Conservation (phyloP, 345 rosid genomes). For the Hirschfeldia incana region DNA sequence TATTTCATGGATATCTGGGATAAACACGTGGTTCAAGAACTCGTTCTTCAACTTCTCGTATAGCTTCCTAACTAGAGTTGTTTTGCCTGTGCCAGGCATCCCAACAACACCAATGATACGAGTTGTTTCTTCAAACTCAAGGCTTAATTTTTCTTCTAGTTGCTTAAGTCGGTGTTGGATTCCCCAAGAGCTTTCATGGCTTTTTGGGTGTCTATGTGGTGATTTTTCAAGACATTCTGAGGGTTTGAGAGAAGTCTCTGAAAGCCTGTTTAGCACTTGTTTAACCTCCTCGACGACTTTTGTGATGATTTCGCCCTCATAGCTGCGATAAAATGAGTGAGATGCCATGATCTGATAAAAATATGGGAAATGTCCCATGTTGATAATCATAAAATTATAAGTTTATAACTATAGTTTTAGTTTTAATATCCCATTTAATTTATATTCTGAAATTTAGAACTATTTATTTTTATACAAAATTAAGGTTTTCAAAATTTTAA, state of each 20-base stretch:
- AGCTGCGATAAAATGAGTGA: neutral
- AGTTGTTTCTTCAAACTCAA: neutral
- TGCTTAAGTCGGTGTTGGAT: slow-evolving; percentile 4
- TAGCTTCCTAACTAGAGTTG: neutral
- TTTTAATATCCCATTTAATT: no score
- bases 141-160: slow-evolving; percentile 8
- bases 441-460: no score
- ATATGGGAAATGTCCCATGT: neutral
- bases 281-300: neutral
- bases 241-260: neutral
- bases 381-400: no score
- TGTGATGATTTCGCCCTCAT: neutral
- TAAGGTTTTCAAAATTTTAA: no score
- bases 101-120: slow-evolving; percentile 25
- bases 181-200: neutral
- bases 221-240: neutral
- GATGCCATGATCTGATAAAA: neutral
- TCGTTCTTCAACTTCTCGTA: neutral
- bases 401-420: no score
- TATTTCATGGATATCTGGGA: neutral
- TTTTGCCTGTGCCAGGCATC: slow-evolving; percentile 20
- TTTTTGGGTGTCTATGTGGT: neutral
- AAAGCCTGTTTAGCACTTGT: neutral
- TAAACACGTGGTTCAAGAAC: neutral
- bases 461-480: no score